These are phyloP conservation scores for Amphicarpaea edgeworthii DNA, from an alignment of 306 rosid genomes.

Conservation along the genomic window DNA sequence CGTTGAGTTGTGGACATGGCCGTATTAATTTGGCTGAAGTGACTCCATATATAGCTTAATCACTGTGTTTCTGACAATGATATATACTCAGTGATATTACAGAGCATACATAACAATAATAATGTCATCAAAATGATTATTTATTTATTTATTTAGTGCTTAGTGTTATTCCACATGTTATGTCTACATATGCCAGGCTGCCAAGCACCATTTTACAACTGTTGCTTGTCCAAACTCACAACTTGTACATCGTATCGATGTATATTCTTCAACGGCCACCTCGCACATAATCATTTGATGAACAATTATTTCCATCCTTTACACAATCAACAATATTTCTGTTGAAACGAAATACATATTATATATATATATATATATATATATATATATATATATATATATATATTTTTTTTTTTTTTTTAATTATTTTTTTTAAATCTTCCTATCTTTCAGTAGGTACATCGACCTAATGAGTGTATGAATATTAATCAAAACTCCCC, in stretches of 20 bases:
- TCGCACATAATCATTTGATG: conserved; percentile 16
- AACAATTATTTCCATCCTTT: background rate
- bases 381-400: too few relatives aligned
- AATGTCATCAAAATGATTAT: conserved; percentile 14
- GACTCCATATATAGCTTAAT: conserved; percentile 9
- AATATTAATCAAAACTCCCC: background rate
- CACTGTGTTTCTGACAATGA: conserved; percentile 14
- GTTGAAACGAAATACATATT: background rate
- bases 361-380: too few relatives aligned
- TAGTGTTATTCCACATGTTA: conserved; percentile 40
- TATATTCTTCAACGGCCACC: conserved; percentile 23
- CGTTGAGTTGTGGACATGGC: background rate
- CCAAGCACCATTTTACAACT: conserved; percentile 37
- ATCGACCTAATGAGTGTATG: background rate
- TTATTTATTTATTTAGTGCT: conserved; percentile 8
- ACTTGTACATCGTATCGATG: conserved; percentile 28
- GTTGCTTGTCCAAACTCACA: conserved; percentile 40
- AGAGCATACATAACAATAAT: background rate
- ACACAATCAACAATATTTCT: background rate
- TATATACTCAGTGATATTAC: background rate
- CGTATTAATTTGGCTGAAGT: background rate
- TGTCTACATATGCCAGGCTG: conserved; percentile 48
- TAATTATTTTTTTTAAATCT: too few relatives aligned
- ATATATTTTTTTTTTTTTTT: too few relatives aligned
- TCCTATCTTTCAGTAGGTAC: too few relatives aligned